These are phyloP conservation scores for Meyerozyma carpophila DNA, from an alignment of 1,139 yeast species.

Conservation along the genomic window DNA sequence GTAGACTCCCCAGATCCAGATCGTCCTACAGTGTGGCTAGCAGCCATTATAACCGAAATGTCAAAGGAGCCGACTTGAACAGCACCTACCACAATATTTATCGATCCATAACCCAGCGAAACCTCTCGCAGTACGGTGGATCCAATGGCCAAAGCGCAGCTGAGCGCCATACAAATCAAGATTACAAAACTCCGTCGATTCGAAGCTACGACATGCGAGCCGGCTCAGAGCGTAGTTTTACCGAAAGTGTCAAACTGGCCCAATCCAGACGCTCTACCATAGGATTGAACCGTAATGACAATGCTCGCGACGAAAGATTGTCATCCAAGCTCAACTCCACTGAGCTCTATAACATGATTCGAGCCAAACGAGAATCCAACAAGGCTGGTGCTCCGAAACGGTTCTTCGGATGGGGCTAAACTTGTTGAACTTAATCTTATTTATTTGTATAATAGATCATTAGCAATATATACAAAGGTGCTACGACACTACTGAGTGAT, in stretches of 20 bases:
- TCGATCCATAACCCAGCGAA: slow-evolving; percentile 32
- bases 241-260: slow-evolving; percentile 4
- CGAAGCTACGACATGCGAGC: background rate
- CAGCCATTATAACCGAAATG: slow-evolving; percentile 3
- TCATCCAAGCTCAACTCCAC: slow-evolving; percentile 12
- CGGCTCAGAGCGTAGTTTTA: slow-evolving; percentile 4
- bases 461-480: slow-evolving; percentile 1
- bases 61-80: slow-evolving; percentile 16
- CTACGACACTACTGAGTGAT: slow-evolving; percentile 25
- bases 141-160: background rate
- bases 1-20: slow-evolving; percentile 15
- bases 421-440: background rate
- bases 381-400: background rate
- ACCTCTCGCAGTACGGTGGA: slow-evolving; percentile 13
- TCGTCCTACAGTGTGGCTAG: slow-evolving; percentile 24
- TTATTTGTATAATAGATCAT: slow-evolving; percentile 1
- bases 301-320: slow-evolving; percentile 2
- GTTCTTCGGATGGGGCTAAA: background rate
- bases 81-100: slow-evolving; percentile 30
- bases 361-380: slow-evolving; percentile 7
- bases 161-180: background rate
- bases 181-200: background rate
- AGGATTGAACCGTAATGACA: background rate
- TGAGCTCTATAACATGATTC: slow-evolving; percentile 20
- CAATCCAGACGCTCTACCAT: background rate